Percentiles rank a stretch among this genome's conserved stretches.
phyloP scores from a whole-genome alignment of 306 rosid species.

The Casuarina cunninghamiana region DNA sequence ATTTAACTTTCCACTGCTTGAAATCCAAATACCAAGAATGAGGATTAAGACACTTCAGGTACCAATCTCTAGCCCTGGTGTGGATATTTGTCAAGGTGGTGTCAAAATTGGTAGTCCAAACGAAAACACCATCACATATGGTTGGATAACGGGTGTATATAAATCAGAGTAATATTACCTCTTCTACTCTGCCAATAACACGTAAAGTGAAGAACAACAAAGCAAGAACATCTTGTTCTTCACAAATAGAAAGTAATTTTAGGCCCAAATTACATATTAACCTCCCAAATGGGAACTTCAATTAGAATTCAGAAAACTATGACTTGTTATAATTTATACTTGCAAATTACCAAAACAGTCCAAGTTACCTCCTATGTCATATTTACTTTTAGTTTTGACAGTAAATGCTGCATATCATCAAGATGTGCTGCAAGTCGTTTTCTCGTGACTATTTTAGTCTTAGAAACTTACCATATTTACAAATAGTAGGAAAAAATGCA shows the following conservation, averaged over 20 bases:
- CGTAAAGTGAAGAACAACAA: not conserved
- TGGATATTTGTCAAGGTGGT: not conserved
- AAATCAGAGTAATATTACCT: not conserved
- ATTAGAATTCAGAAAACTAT: too few relatives aligned
- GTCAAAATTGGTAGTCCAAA: not conserved
- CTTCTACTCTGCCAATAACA: not conserved
- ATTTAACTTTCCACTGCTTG: not conserved
- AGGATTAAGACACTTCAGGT: not conserved
- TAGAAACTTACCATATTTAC: too few relatives aligned
- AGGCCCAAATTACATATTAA: not conserved
- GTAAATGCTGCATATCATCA: too few relatives aligned
- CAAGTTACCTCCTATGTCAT: too few relatives aligned
- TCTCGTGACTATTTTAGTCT: too few relatives aligned
- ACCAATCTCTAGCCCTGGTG: not conserved
- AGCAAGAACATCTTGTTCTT: not conserved
- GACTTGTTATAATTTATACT: too few relatives aligned
- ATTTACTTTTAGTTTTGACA: too few relatives aligned
- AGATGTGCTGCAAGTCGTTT: too few relatives aligned
- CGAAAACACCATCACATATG: not conserved
- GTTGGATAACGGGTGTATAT: not conserved
- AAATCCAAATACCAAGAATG: not conserved
- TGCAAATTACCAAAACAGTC: too few relatives aligned
- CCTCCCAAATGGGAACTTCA: too few relatives aligned
- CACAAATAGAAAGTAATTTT: not conserved
- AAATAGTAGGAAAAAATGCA: too few relatives aligned